A percentile compares a stretch with the other conserved stretches of the same genome.
Evolutionary conservation across 495 filamentous ascomycete species (phyloP).

Genomic region (Aspergillus ellipticus): DNA sequence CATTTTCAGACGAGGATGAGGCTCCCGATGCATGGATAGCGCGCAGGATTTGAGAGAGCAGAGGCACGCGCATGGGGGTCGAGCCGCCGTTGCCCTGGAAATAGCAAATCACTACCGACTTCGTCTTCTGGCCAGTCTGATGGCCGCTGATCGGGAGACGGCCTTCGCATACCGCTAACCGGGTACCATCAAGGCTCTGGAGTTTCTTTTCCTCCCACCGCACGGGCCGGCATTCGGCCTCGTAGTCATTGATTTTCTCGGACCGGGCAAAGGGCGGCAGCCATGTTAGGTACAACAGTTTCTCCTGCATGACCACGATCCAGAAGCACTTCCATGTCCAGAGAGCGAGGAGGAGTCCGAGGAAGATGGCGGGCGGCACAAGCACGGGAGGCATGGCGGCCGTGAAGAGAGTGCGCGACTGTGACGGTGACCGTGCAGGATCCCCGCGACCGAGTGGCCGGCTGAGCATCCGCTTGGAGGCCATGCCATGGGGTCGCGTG

Average conservation of each 20-base stretch:
- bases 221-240: conserved; percentile 52
- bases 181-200: conserved; percentile 57
- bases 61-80: conserved; percentile 64
- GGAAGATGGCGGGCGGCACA: conserved; percentile 63
- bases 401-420: conserved; percentile 17
- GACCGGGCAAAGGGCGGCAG: conserved; percentile 56
- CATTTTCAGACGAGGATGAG: background rate
- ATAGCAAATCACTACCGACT: conserved; percentile 32
- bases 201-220: conserved; percentile 58
- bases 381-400: conserved; percentile 48
- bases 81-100: conserved; percentile 43
- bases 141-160: conserved; percentile 9
- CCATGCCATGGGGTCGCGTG: background rate
- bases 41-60: conserved; percentile 52
- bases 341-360: conserved; percentile 59
- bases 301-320: conserved; percentile 78
- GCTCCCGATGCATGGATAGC: conserved; percentile 6
- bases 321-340: conserved; percentile 81
- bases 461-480: background rate
- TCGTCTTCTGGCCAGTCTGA: conserved; percentile 8
- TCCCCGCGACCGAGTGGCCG: background rate
- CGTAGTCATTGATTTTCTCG: conserved; percentile 59
- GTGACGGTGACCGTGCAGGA: background rate
- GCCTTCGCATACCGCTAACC: conserved; percentile 55
- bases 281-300: conserved; percentile 78